Conservation (phyloP, 2,329 filamentous ascomycete genomes). For the Biscogniauxia sp. region DNA sequence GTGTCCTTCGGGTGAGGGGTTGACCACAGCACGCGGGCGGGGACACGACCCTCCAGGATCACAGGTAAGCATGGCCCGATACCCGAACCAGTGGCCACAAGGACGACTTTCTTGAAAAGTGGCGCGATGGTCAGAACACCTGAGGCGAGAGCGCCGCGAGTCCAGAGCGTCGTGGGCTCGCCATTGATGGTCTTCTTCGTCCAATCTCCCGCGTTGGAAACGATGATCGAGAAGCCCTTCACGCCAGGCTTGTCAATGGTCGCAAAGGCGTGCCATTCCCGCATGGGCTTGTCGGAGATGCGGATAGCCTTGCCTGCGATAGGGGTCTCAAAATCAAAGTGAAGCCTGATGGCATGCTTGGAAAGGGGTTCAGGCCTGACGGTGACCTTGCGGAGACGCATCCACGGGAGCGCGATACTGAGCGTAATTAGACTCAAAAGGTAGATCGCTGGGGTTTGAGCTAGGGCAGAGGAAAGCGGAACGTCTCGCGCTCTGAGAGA, state of each 20-base stretch:
- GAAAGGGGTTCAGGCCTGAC: constrained; percentile 69
- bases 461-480: constrained; percentile 37
- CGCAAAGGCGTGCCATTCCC: constrained; percentile 76
- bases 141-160: constrained; percentile 63
- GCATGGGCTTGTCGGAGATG: constrained; percentile 60
- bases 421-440: constrained; percentile 62
- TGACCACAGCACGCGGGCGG: constrained; percentile 69
- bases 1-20: constrained; percentile 60
- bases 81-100: constrained; percentile 71
- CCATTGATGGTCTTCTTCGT: constrained; percentile 61
- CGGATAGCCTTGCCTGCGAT: constrained; percentile 56
- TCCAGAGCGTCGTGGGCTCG: constrained; percentile 63
- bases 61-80: constrained; percentile 55
- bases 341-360: constrained; percentile 67
- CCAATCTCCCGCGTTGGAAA: constrained; percentile 76
- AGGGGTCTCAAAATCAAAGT: constrained; percentile 63
- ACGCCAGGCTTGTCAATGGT: constrained; percentile 52
- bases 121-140: constrained; percentile 67
- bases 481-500: constrained; percentile 31
- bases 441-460: constrained; percentile 57
- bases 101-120: constrained; percentile 62
- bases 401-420: constrained; percentile 70
- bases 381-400: constrained; percentile 64
- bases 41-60: constrained; percentile 34
- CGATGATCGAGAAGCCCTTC: constrained; percentile 63